Conservation (phyloP, 1,284 basidiomycete genomes). For the Marasmius tenuissimus region DNA sequence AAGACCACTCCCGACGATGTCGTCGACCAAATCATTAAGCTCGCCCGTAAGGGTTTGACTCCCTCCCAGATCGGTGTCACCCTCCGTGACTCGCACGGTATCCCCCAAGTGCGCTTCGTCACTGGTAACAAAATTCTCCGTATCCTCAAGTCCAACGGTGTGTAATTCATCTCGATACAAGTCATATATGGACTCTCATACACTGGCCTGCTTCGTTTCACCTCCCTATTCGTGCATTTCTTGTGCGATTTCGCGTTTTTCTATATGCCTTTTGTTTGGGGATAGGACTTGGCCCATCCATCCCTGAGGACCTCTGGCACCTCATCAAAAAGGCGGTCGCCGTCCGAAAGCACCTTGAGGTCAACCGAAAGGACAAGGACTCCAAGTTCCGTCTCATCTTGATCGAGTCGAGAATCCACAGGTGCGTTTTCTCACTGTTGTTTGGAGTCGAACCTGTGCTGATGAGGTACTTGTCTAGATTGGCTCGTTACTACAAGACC, state of each 20-base stretch:
- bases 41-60: constrained; percentile 96
- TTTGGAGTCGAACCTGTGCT: background rate
- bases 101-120: constrained; percentile 96
- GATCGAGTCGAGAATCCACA: constrained; percentile 99
- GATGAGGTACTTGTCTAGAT: constrained; percentile 18
- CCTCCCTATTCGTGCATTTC: constrained; percentile 16
- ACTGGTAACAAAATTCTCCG: constrained; percentile 99
- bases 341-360: constrained; percentile 98
- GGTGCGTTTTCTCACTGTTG: constrained; percentile 39
- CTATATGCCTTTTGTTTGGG: constrained; percentile 56
- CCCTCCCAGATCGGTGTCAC: constrained; percentile 98
- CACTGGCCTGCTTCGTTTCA: constrained; percentile 21
- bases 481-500: constrained; percentile 96
- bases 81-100: constrained; percentile 97
- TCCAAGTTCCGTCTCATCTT: constrained; percentile 98
- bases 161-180: constrained; percentile 28
- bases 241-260: constrained; percentile 9
- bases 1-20: constrained; percentile 97
- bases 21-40: constrained; percentile 94
- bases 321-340: constrained; percentile 99
- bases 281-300: constrained; percentile 93
- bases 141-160: constrained; percentile 95
- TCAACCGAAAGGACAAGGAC: constrained; percentile 98
- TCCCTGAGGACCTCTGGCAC: constrained; percentile 99
- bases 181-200: constrained; percentile 24